Conservation (phyloP, 805 yeast genomes). For the Dipodascopsis uninucleata region DNA sequence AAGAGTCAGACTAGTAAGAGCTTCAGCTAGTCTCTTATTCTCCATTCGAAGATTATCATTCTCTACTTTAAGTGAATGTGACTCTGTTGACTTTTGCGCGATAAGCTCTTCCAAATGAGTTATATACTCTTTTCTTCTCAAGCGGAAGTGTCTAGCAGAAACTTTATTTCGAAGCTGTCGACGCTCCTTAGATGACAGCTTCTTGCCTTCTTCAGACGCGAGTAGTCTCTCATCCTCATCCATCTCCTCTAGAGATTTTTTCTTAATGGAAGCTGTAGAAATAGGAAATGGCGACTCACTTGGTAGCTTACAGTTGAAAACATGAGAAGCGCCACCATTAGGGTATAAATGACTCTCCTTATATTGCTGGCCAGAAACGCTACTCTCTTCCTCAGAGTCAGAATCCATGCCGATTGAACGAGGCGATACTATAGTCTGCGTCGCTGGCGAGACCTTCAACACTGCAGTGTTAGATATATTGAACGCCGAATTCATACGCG, state of each 20-base stretch:
- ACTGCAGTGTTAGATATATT: too few species aligned
- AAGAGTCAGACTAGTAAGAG: constrained; percentile 14
- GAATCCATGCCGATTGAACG: too few species aligned
- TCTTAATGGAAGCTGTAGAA: too few species aligned
- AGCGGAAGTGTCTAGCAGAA: constrained; percentile 35
- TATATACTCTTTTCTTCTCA: constrained; percentile 35
- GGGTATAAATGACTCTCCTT: background rate
- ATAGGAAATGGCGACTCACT: background rate
- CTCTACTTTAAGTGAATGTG: constrained; percentile 27
- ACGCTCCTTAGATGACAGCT: constrained; percentile 33
- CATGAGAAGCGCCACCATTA: background rate
- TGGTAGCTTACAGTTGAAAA: background rate
- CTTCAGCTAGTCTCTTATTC: constrained; percentile 19
- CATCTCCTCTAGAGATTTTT: constrained; percentile 7
- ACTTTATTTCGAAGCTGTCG: constrained; percentile 35
- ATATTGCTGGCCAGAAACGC: too few species aligned
- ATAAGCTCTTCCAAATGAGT: constrained; percentile 33
- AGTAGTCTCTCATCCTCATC: constrained; percentile 36
- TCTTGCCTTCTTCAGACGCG: constrained; percentile 32
- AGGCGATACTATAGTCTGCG: too few species aligned
- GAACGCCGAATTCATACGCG: too few species aligned
- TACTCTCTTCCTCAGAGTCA: too few species aligned
- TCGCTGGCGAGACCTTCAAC: too few species aligned
- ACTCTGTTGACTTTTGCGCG: constrained; percentile 27
- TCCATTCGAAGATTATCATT: constrained; percentile 22